phyloP scores from a whole-genome alignment of 1,139 yeast species.

The Debaryomycetaceae sp. region DNA sequence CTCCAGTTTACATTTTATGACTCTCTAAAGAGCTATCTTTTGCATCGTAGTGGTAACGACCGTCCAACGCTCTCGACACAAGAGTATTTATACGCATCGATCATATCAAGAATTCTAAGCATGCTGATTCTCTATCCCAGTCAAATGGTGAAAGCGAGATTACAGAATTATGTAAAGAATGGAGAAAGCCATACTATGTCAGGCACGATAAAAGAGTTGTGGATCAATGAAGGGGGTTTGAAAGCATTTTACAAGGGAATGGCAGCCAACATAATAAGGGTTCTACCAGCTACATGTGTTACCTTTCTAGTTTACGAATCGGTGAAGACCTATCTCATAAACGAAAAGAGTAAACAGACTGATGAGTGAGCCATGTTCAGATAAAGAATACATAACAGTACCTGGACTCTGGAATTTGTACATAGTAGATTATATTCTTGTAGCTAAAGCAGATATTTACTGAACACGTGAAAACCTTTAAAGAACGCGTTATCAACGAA shows the following conservation, averaged over 20 bases:
- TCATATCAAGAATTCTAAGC: constrained; percentile 66
- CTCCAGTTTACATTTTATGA: constrained; percentile 85
- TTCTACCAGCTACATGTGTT: constrained; percentile 71
- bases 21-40: constrained; percentile 47
- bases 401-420: no score
- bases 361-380: no score
- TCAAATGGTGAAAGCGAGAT: constrained; percentile 74
- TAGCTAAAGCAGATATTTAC: no score
- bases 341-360: not conserved
- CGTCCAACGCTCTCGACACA: constrained; percentile 35
- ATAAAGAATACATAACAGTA: no score
- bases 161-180: constrained; percentile 51
- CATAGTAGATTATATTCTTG: no score
- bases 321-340: constrained; percentile 15
- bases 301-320: constrained; percentile 67
- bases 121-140: constrained; percentile 75
- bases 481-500: not conserved
- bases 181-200: constrained; percentile 13
- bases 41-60: constrained; percentile 3
- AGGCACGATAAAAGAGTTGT: constrained; percentile 24
- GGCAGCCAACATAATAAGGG: constrained; percentile 56
- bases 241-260: constrained; percentile 77
- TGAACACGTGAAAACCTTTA: not conserved
- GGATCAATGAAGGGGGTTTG: constrained; percentile 42
- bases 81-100: constrained; percentile 64